phyloP scores from a whole-genome alignment of 108 stramenopile species.

The Skeletonema tropicum region DNA sequence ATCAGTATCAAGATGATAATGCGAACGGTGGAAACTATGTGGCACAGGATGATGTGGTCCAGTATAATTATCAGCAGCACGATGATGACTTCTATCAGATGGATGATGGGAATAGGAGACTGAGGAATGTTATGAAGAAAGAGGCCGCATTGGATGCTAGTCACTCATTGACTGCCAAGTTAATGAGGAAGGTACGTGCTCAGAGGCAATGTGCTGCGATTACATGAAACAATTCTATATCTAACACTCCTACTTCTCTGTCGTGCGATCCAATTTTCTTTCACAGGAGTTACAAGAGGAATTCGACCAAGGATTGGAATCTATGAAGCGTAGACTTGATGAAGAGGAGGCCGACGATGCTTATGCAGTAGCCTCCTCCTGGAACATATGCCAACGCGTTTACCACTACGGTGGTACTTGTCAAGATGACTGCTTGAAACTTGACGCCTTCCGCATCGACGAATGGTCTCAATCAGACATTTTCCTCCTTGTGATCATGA shows the following conservation, averaged over 20 bases:
- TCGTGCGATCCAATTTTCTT: not conserved
- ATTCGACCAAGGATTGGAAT: constrained; percentile 2
- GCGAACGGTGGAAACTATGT: constrained; percentile 25
- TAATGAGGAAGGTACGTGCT: constrained; percentile 26
- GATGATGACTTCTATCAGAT: constrained; percentile 49
- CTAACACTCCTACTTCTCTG: no score
- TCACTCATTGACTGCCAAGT: constrained; percentile 42
- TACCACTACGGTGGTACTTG: constrained; percentile 87
- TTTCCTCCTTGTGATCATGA: constrained; percentile 81
- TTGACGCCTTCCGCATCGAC: constrained; percentile 80
- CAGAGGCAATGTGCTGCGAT: not conserved
- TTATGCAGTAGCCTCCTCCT: constrained; percentile 50
- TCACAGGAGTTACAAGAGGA: not conserved
- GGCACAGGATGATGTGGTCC: constrained; percentile 41
- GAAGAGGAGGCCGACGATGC: constrained; percentile 41
- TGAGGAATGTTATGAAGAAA: constrained; percentile 12
- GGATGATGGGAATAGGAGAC: constrained; percentile 56
- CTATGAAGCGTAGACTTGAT: not conserved
- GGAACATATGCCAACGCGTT: constrained; percentile 86
- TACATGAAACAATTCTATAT: not conserved
- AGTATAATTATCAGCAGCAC: constrained; percentile 42
- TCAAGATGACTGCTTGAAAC: constrained; percentile 75
- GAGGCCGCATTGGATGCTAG: constrained; percentile 31
- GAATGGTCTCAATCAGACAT: constrained; percentile 86
- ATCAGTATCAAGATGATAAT: constrained; percentile 12